phyloP scores from a whole-genome alignment of 192 early-diverging fungal species.

The Phlyctochytrium arcticum region DNA sequence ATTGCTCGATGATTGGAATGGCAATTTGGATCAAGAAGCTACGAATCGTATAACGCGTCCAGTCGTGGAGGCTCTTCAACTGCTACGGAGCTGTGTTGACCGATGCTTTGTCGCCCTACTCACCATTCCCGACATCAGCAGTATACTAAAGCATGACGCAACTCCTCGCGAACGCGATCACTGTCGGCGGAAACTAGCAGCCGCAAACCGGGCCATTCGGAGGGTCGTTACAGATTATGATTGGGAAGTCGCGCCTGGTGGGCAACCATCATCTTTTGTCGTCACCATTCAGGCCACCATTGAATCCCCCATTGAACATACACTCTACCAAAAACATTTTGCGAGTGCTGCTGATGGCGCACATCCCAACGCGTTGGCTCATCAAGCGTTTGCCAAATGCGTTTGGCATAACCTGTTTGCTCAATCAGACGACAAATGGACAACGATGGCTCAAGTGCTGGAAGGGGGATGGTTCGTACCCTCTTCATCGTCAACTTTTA shows the following conservation, averaged over 20 bases:
- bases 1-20: background rate
- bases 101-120: background rate
- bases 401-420: background rate
- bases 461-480: too few species aligned
- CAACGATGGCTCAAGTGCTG: too few species aligned
- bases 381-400: background rate
- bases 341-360: background rate
- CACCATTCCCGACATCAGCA: background rate
- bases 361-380: background rate
- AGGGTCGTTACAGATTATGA: background rate
- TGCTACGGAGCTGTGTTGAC: background rate
- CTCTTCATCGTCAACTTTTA: too few species aligned
- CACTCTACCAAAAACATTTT: background rate
- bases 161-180: background rate
- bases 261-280: background rate
- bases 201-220: background rate
- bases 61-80: background rate
- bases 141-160: background rate
- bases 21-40: background rate
- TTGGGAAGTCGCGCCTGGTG: background rate
- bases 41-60: background rate
- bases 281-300: background rate
- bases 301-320: background rate
- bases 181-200: background rate
- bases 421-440: background rate